phyloP scores from a whole-genome alignment of 768 basidiomycete species.

The Tylopilus subfusipes region DNA sequence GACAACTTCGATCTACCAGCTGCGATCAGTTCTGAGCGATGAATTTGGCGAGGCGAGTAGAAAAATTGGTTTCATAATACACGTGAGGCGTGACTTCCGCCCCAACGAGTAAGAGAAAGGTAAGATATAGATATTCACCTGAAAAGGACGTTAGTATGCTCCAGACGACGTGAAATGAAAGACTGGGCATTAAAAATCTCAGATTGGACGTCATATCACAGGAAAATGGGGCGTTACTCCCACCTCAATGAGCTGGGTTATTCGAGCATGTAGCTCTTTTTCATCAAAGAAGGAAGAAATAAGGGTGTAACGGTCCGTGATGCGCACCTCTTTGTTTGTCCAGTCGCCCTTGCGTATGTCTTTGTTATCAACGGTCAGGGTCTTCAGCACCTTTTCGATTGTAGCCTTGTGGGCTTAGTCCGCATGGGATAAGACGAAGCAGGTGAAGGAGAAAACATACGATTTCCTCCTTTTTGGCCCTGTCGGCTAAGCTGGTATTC shows the following conservation, averaged over 20 bases:
- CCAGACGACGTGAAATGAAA: not conserved
- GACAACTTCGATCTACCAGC: conserved; percentile 77
- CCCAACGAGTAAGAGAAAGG: conserved; percentile 59
- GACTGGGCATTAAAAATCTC: conserved; percentile 25
- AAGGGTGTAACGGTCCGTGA: not conserved
- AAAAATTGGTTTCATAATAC: conserved; percentile 24
- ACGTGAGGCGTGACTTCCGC: conserved; percentile 76
- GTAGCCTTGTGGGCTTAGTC: conserved; percentile 51
- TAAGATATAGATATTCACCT: conserved; percentile 21
- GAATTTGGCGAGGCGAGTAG: not conserved
- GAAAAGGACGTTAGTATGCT: conserved; percentile 6
- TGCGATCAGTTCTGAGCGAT: conserved; percentile 11
- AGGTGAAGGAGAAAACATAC: conserved; percentile 40
- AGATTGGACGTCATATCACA: conserved; percentile 59
- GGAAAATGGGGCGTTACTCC: conserved; percentile 86
- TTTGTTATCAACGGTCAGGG: conserved; percentile 73
- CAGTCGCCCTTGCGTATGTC: conserved; percentile 93
- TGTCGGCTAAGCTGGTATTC: conserved; percentile 80
- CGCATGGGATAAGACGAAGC: conserved; percentile 4
- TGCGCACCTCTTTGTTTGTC: conserved; percentile 91
- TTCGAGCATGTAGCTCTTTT: conserved; percentile 77
- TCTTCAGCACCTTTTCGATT: conserved; percentile 80
- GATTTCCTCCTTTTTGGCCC: conserved; percentile 94
- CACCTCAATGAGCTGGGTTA: conserved; percentile 96
- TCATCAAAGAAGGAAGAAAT: conserved; percentile 44